Evolutionary conservation across 805 yeast species (phyloP).

Genomic region (Candida morakotiae): DNA sequence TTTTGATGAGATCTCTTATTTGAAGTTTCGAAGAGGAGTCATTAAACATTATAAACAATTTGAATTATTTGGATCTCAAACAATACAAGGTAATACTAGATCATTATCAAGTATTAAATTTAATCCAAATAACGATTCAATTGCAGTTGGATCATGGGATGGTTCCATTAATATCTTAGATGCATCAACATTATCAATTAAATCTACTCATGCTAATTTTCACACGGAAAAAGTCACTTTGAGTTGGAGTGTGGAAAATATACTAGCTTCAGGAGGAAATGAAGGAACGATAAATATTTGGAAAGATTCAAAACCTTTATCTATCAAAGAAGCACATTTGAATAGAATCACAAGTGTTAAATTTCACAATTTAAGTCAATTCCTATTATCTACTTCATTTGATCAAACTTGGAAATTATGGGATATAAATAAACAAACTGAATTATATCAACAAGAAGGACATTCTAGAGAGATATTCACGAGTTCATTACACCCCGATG

Average conservation of each 20-base stretch:
- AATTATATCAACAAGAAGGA: conserved; percentile 73
- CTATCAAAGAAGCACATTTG: conserved; percentile 29
- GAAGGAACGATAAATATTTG: conserved; percentile 35
- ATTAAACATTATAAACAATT: conserved; percentile 27
- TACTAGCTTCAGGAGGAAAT: conserved; percentile 33
- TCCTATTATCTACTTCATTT: conserved; percentile 66
- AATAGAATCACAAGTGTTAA: conserved; percentile 56
- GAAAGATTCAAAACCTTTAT: conserved; percentile 18
- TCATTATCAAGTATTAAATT: conserved; percentile 61
- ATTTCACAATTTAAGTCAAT: conserved; percentile 61
- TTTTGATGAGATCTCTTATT: conserved; percentile 37
- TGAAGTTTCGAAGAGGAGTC: conserved; percentile 44
- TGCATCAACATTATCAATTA: conserved; percentile 29
- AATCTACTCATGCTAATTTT: conserved; percentile 27
- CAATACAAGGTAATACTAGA: conserved; percentile 53
- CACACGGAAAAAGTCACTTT: conserved; percentile 66
- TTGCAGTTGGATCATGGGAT: conserved; percentile 82
- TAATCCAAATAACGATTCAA: conserved; percentile 28
- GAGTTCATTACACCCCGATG: conserved; percentile 67
- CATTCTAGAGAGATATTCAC: conserved; percentile 71
- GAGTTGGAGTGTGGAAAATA: conserved; percentile 35
- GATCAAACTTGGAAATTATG: conserved; percentile 88
- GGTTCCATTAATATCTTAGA: conserved; percentile 60
- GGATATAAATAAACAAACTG: conserved; percentile 51
- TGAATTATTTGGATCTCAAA: conserved; percentile 63